These are phyloP conservation scores for Neurospora tetrasperma DNA, from an alignment of 495 filamentous ascomycete species.

Conservation along the genomic window DNA sequence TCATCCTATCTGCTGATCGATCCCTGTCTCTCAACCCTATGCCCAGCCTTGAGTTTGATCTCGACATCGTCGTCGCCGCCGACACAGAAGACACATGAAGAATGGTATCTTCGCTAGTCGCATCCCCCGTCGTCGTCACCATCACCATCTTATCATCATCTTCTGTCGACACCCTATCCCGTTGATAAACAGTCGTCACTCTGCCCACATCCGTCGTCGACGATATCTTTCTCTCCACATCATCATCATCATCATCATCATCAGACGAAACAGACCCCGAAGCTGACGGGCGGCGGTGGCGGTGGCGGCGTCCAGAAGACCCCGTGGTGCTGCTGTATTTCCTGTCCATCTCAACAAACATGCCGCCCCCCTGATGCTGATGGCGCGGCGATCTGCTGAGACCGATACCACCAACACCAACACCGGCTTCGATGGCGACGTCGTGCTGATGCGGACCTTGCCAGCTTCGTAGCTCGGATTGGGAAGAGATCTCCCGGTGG, in stretches of 20 bases:
- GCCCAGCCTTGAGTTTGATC: background rate
- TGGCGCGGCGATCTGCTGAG: too few relatives aligned
- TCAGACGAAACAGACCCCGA: background rate
- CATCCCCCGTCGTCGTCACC: slow-evolving; percentile 13
- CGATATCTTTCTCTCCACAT: background rate
- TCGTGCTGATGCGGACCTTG: background rate
- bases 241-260: too few relatives aligned
- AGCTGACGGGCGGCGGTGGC: background rate
- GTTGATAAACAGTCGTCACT: background rate
- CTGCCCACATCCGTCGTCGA: background rate
- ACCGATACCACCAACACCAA: too few relatives aligned
- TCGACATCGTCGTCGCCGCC: background rate
- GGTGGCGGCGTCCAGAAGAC: background rate
- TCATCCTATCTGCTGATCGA: background rate
- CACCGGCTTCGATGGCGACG: background rate
- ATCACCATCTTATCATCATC: background rate
- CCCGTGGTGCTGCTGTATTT: background rate
- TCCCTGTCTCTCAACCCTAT: background rate
- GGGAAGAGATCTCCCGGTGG: background rate
- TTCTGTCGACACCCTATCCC: background rate
- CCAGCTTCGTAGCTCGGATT: background rate
- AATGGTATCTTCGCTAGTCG: slow-evolving; percentile 36
- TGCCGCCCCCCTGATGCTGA: too few relatives aligned
- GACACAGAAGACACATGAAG: slow-evolving; percentile 16
- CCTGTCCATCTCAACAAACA: background rate